Evolutionary conservation across 2,329 filamentous ascomycete genomes (phyloP).

Genomic region (Cladosporium cucumerinum): DNA sequence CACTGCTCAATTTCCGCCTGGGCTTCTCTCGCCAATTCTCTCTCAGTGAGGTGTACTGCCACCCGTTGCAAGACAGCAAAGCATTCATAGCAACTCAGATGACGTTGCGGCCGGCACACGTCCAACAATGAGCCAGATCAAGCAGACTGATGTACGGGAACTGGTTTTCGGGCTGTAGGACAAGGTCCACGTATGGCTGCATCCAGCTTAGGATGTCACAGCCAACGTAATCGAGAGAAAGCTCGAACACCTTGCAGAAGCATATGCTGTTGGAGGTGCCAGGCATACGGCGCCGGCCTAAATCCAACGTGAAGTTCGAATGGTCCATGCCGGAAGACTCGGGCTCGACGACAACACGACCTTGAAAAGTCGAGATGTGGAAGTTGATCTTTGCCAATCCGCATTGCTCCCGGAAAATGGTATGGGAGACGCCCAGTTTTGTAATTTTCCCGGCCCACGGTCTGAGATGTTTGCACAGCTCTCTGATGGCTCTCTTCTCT

Average conservation of each 20-base stretch:
- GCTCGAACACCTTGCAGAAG: neutral
- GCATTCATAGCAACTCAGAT: neutral
- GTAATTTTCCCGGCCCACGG: neutral
- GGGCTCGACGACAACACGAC: neutral
- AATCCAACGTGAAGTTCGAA: too few relatives aligned
- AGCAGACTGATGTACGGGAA: too few relatives aligned
- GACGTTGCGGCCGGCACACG: neutral
- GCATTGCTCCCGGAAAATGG: too few relatives aligned
- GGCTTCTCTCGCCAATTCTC: neutral
- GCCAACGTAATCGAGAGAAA: neutral
- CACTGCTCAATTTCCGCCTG: neutral
- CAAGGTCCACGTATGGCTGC: neutral
- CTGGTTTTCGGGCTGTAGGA: too few relatives aligned
- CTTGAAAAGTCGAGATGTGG: neutral
- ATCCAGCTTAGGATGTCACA: neutral
- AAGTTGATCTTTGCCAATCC: neutral
- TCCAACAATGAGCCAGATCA: slow-evolving; percentile 1
- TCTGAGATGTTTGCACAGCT: neutral
- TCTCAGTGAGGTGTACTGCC: neutral
- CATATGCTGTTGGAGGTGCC: too few relatives aligned
- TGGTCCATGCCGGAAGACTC: too few relatives aligned
- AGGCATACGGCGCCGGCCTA: too few relatives aligned
- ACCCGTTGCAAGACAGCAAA: neutral
- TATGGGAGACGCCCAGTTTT: too few relatives aligned
- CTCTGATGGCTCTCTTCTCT: neutral